Base-by-base conservation (phyloP, 1,284 basidiomycete species). In the Ustilago lituana region DNA sequence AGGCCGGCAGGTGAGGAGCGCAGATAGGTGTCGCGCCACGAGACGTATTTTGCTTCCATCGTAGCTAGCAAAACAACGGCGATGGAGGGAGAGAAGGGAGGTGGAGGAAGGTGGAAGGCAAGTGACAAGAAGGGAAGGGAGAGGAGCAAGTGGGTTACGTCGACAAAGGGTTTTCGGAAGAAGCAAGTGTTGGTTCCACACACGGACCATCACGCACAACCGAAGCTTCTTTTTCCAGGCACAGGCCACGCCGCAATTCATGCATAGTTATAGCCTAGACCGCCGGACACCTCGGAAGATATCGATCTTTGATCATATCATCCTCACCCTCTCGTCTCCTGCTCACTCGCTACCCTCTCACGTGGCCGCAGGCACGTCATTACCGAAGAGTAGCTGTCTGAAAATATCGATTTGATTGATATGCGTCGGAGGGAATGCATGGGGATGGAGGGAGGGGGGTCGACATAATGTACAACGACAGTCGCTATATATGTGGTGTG, bases 31-130 rank as follows among this genome's bases (percentile, higher is more conserved):
- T 15, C 5, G 5, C 73, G 50, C 73, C 73, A 75, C 4, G 14
- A 3, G 19, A 63, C 43, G 56, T 75, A 75, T 37, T 71, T 72
- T 4, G 64, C 60, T 17, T 75, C 73, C 73, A 75, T 75, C 2
- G 41, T 61, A 5, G 26, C 17, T 8, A n/a, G n/a, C n/a, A n/a
- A n/a, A n/a, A n/a, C n/a, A 32, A 20, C 10, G 45, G 9, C 12
- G 24, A 5, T 15, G 15, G 22, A 20, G 15, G 24, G 32, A 19
- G 27, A 11, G 15, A n/a, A 10, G 14, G 31, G 19, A 20, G 23
- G n/a, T 10, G n/a, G 24, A 37, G 15, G 12, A 20, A 35, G 22
- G n/a, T n/a, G 20, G 53, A n/a, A 20, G 24, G 10, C 4, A 29
- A 7, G 23, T 5, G n/a, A 26, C 4, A 12, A 24, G 26, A 20